phyloP scores from a whole-genome alignment of 345 rosid genomes.

The Brassica nigra region DNA sequence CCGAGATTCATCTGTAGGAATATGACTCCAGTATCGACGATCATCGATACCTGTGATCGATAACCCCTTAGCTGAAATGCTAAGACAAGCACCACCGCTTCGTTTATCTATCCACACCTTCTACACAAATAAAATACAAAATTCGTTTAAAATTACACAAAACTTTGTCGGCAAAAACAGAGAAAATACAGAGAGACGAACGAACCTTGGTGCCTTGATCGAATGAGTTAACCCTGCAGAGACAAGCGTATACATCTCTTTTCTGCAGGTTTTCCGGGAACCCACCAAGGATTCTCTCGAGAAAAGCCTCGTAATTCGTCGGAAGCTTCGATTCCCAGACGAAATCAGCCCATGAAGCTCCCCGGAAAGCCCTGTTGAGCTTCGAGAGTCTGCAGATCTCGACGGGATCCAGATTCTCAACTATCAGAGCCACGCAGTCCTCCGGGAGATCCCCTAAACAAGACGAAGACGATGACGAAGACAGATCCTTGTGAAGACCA shows the following conservation, averaged over 20 bases:
- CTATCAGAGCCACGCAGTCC: slow-evolving; percentile 68
- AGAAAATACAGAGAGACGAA: background rate
- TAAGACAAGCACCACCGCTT: slow-evolving; percentile 64
- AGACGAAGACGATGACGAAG: slow-evolving; percentile 28
- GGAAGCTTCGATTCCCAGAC: slow-evolving; percentile 97
- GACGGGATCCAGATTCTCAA: slow-evolving; percentile 68
- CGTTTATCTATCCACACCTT: slow-evolving; percentile 80
- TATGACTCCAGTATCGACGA: slow-evolving; percentile 87
- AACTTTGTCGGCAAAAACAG: background rate
- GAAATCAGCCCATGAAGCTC: slow-evolving; percentile 94
- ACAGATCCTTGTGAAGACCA: slow-evolving; percentile 28
- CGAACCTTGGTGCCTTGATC: slow-evolving; percentile 79
- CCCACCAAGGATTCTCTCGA: slow-evolving; percentile 55
- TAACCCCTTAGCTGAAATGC: slow-evolving; percentile 73
- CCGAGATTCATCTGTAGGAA: slow-evolving; percentile 87
- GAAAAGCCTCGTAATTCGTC: slow-evolving; percentile 51
- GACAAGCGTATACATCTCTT: slow-evolving; percentile 64
- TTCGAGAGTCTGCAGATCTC: slow-evolving; percentile 76
- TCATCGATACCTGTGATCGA: slow-evolving; percentile 85
- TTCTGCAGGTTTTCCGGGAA: slow-evolving; percentile 50
- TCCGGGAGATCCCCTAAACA: slow-evolving; percentile 84
- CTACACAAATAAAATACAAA: slow-evolving; percentile 47
- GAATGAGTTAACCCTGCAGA: slow-evolving; percentile 57
- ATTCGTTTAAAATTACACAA: background rate
- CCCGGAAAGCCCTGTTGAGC: slow-evolving; percentile 77